phyloP scores from a whole-genome alignment of 2,329 filamentous ascomycete species.

The Aspergillus hortae region DNA sequence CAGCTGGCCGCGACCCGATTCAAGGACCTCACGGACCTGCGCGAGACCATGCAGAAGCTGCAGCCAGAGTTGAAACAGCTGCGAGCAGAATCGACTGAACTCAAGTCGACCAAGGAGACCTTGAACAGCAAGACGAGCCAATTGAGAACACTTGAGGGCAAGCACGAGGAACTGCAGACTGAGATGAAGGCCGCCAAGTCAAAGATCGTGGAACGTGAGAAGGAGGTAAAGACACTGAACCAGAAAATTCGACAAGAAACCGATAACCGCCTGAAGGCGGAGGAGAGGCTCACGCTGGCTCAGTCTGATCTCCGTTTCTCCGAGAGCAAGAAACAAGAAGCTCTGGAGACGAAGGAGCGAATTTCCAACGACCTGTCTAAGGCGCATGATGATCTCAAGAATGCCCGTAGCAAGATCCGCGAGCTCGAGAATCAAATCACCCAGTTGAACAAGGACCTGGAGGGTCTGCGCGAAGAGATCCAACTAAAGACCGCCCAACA shows the following conservation, averaged over 20 bases:
- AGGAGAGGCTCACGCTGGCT: constrained; percentile 71
- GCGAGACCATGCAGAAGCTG: constrained; percentile 74
- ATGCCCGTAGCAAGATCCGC: constrained; percentile 56
- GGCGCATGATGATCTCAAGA: constrained; percentile 66
- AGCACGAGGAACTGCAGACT: constrained; percentile 74
- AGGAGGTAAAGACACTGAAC: constrained; percentile 71
- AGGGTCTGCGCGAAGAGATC: constrained; percentile 70
- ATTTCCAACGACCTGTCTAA: constrained; percentile 65
- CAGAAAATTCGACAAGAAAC: constrained; percentile 76
- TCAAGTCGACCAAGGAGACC: constrained; percentile 74
- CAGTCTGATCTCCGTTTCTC: constrained; percentile 74
- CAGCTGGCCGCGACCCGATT: constrained; percentile 82
- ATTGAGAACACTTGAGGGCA: constrained; percentile 72
- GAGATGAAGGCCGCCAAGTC: constrained; percentile 70
- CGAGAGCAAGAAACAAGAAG: constrained; percentile 75
- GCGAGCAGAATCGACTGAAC: constrained; percentile 68
- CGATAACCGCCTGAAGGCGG: constrained; percentile 65
- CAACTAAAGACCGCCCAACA: constrained; percentile 84
- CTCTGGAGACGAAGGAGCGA: constrained; percentile 70
- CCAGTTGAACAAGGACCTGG: constrained; percentile 65
- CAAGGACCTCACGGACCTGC: constrained; percentile 79
- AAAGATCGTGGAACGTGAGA: constrained; percentile 68
- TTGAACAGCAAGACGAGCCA: constrained; percentile 61
- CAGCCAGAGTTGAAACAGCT: constrained; percentile 81
- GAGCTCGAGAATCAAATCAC: constrained; percentile 71